Base-by-base conservation (phyloP, 495 filamentous ascomycete species). In the Penicillium ochrochloron region DNA sequence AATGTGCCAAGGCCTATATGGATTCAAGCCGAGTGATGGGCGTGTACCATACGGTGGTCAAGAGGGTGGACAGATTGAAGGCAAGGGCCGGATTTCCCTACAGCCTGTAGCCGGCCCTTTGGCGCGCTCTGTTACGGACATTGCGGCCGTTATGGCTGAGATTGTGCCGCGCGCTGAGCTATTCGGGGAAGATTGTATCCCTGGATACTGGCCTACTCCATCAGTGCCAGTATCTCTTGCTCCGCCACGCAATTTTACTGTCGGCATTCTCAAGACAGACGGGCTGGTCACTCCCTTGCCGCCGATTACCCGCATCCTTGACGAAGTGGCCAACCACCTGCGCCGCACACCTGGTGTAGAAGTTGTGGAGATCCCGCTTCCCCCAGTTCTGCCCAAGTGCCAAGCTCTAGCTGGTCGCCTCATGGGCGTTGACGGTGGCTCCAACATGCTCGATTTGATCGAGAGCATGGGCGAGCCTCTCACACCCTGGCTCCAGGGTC, bases 211-310 rank as follows among this genome's bases (percentile, higher is more conserved):
- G 85, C 72, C 77, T 53, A 67, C 65, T 12, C 71, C 75, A 31
- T 72, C 66, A 9, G 51, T 66, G 0, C 58, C 70, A 0, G 27
- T 37, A 2, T 54, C 68, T 1, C 50, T 66, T 8, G 33, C 62
- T 15, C 52, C 56, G 17, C 65, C 64, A 15, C 69, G 69, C n/a
- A 76, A 78, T 23, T 69, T 83, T 42, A 77, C 77, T 3, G 74
- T 90, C 44, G 88, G 88, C 5, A 73, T 90, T 2, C 73, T 89
- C 2, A 75, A 81, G 11, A 80, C 77, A 6, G 88, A 91, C 61
- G 87, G 85, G 0, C 51, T 88, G 10, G 80, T 84, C 19, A 77
- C 78, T 7, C 88, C 88, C 1, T 75, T 88, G 19, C 88, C 88
- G 0, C 88, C 88, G 0, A 78, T 91, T 8, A 67, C 72, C 5